These are phyloP conservation scores for Tausonia pullulans DNA, from an alignment of 1,284 basidiomycete species.

Conservation along the genomic window DNA sequence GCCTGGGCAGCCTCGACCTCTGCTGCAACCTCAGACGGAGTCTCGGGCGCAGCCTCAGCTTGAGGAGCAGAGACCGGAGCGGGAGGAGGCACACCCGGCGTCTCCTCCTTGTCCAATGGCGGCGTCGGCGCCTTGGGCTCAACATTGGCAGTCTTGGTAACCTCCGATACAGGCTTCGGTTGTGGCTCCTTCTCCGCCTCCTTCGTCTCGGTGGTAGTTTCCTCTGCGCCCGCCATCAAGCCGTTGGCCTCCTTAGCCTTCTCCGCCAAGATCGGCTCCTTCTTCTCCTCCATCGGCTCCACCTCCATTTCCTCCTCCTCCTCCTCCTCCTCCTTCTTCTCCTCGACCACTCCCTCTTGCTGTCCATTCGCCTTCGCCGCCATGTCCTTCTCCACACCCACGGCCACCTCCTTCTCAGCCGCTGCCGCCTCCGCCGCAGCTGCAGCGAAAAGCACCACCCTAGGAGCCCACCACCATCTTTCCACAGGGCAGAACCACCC, in stretches of 20 bases:
- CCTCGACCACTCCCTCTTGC: neutral
- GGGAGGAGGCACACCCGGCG: no score
- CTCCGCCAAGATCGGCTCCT: slow-evolving; percentile 28
- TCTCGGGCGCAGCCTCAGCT: no score
- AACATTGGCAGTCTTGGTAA: no score
- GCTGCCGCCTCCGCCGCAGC: neutral
- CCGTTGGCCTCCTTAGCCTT: neutral
- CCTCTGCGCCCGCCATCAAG: neutral
- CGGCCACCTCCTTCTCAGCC: neutral
- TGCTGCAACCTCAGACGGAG: no score
- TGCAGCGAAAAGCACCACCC: neutral
- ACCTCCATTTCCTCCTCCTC: neutral
- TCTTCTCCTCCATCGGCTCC: slow-evolving; percentile 24
- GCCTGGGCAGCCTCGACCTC: no score
- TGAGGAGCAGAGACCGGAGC: no score
- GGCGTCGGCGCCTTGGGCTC: no score
- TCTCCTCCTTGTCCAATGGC: no score
- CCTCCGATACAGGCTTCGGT: no score
- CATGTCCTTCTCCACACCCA: neutral
- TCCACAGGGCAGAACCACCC: slow-evolving; percentile 12
- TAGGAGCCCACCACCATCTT: slow-evolving; percentile 10
- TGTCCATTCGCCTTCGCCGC: neutral
- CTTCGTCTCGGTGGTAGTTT: no score
- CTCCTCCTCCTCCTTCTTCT: neutral
- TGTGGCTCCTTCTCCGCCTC: no score